A percentile compares a stretch with the other conserved stretches of the same genome.
Evolutionary conservation across 768 basidiomycete species (phyloP).

Genomic region (Aureoboletus auriporus): DNA sequence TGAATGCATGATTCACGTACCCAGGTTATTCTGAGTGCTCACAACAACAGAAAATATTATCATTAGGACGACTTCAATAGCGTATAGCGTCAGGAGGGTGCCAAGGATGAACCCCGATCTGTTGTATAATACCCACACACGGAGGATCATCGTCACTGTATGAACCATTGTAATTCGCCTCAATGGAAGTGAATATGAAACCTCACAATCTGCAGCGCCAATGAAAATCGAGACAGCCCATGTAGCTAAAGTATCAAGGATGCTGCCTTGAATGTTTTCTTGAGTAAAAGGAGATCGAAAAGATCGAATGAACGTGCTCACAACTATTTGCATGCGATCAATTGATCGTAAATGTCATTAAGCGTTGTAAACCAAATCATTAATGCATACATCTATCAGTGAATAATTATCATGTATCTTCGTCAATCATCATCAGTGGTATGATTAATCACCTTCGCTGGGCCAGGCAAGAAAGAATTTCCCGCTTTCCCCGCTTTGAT

Average conservation of each 20-base stretch:
- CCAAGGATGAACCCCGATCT: neutral
- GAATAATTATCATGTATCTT: neutral
- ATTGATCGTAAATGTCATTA: neutral
- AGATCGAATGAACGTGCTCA: neutral
- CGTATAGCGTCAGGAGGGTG: neutral
- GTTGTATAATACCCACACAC: neutral
- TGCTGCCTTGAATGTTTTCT: neutral
- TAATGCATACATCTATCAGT: neutral
- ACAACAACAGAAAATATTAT: neutral
- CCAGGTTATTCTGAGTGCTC: neutral
- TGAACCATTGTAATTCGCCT: neutral
- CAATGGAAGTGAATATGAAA: neutral
- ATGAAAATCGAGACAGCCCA: neutral
- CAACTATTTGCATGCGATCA: neutral
- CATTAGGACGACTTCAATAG: neutral
- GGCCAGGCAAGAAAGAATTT: neutral
- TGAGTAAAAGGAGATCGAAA: neutral
- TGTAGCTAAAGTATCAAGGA: neutral
- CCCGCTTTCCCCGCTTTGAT: neutral
- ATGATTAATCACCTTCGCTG: neutral
- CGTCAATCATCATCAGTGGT: neutral
- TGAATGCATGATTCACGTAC: too few species aligned
- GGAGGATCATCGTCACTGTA: constrained; percentile 2
- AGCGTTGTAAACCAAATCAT: neutral
- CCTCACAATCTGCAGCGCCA: neutral